Conservation (phyloP, 306 rosid genomes). For the Rubus idaeus region DNA sequence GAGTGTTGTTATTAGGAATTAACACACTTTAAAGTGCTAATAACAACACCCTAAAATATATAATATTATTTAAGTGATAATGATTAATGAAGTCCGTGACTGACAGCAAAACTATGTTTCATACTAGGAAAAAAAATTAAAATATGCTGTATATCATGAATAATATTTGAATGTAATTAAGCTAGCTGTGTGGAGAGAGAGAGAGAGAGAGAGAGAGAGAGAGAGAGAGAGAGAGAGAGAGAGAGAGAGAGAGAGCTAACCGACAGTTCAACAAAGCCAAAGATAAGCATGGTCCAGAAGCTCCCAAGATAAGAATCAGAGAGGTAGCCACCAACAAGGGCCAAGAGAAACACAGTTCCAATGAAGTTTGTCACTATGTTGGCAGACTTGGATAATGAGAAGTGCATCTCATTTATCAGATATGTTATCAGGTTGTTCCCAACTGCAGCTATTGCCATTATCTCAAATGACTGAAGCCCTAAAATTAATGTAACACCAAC, state of each 20-base stretch:
- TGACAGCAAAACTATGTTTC: background rate
- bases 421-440: constrained; percentile 99
- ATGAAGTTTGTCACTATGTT: constrained; percentile 93
- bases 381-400: constrained; percentile 77
- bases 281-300: constrained; percentile 96
- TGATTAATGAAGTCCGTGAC: background rate
- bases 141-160: too few species aligned
- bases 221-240: background rate
- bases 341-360: constrained; percentile 82
- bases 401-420: constrained; percentile 86
- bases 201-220: too few species aligned
- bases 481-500: constrained; percentile 13
- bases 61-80: background rate
- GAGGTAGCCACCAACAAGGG: constrained; percentile 92
- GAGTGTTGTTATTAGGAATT: too few species aligned
- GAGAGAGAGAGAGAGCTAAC: constrained; percentile 31
- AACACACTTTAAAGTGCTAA: too few species aligned
- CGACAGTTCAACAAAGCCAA: constrained; percentile 85
- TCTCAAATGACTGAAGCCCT: constrained; percentile 93
- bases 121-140: too few species aligned
- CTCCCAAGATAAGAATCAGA: constrained; percentile 94
- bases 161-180: too few species aligned
- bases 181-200: too few species aligned
- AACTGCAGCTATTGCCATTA: constrained; percentile 97
- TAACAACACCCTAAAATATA: too few species aligned